Evolutionary conservation across 257 asterid species (phyloP), one percentile per base, ranked within the genome.

Genomic region (Pogostemon cablin): DNA sequence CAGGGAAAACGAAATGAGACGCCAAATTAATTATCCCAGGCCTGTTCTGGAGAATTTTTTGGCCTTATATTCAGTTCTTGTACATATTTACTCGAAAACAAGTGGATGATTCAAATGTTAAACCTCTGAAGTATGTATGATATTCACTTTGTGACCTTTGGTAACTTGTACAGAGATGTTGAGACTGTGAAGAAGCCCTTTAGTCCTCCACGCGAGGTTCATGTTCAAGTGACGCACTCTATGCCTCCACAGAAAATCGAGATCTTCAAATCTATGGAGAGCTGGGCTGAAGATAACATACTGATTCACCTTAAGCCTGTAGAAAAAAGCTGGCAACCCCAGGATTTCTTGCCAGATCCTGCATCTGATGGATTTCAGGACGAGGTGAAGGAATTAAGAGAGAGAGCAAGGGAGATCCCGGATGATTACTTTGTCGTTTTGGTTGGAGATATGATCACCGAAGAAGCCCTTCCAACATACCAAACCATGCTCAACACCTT

Each of bases 321-420:
- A 4, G 97, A 90, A n/a, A 90, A 90, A 76, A 54, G 86, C 68
- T 90, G 97, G 97, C 97, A 90, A 56, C 93, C 96, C 39, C 96
- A 90, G 77, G 96, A 90, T 80, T 88, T 85, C 80, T 71, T 90
- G 71, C 97, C 97, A 3, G 93, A 90, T 82, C 93, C 97, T 25
- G 76, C 87, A 10, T 90, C 97, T 7, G 96, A 86, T 65, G 91
- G 83, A 73, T 90, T 90, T 72, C 78, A 86, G 11, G 96, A 90
- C 47, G 90, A 86, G 72, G 79, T 90, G 56, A 80, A 73, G 78
- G 97, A 90, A 74, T 44, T 90, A 55, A 73, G 96, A 78, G 93
- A 82, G 61, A 78, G 91, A 60, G 88, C 96, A 7, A 90, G 75
- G 77, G 97, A 88, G 68, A 44, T 90, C 48, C 96, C 97, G 3